Evolutionary conservation across 768 basidiomycete species (phyloP).

Genomic region (Boletus insuetus): DNA sequence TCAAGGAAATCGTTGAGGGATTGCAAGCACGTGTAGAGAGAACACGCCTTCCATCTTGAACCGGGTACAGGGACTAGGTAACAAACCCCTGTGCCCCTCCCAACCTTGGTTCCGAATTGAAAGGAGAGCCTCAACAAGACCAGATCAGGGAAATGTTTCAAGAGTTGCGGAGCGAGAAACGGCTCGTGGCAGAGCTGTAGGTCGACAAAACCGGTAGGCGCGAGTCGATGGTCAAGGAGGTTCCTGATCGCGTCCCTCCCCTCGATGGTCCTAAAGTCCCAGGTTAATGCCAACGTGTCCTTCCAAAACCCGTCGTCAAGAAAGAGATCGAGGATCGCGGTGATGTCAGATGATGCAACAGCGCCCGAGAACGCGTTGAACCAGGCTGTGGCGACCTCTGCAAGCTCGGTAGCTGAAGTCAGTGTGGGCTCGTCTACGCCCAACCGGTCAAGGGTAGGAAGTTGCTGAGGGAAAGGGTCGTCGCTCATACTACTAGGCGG

Average conservation of each 20-base stretch:
- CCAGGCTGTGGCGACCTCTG: slow-evolving; percentile 21
- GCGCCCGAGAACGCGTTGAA: slow-evolving; percentile 22
- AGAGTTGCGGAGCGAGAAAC: slow-evolving; percentile 32
- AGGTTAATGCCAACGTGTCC: slow-evolving; percentile 51
- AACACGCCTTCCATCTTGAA: slow-evolving; percentile 56
- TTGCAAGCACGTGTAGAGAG: slow-evolving; percentile 58
- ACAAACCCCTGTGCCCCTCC: slow-evolving; percentile 49
- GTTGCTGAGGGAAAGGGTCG: slow-evolving; percentile 24
- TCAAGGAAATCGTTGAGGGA: slow-evolving; percentile 50
- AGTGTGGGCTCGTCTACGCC: slow-evolving; percentile 19
- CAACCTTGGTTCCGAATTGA: slow-evolving; percentile 49
- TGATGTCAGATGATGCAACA: slow-evolving; percentile 12
- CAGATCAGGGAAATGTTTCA: slow-evolving; percentile 49
- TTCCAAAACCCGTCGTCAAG: slow-evolving; percentile 43
- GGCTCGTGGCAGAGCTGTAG: slow-evolving; percentile 12
- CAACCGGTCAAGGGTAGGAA: slow-evolving; percentile 29
- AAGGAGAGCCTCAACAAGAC: slow-evolving; percentile 57
- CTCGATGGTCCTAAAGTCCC: slow-evolving; percentile 51
- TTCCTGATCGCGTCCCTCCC: slow-evolving; percentile 36
- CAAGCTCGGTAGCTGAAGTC: slow-evolving; percentile 16
- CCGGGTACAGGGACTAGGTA: slow-evolving; percentile 47
- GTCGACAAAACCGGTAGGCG: slow-evolving; percentile 12
- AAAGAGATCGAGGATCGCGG: slow-evolving; percentile 23
- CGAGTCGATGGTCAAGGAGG: slow-evolving; percentile 37
- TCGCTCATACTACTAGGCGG: slow-evolving; percentile 10